Conservation (phyloP, 306 rosid genomes). For the Pterocarpus santalinus region DNA sequence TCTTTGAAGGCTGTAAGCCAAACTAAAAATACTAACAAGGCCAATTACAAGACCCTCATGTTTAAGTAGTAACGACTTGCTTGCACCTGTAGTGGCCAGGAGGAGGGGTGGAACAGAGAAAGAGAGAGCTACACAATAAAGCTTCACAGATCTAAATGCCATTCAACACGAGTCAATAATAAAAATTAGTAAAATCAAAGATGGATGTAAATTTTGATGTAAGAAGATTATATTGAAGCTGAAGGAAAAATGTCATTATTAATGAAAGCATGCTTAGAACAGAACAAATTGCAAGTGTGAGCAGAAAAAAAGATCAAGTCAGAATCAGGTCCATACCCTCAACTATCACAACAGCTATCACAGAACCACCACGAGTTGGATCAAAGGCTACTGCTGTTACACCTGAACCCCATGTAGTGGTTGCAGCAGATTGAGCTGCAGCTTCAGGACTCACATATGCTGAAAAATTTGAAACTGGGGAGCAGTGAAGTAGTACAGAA, state of each 20-base stretch:
- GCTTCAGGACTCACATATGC: conserved; percentile 97
- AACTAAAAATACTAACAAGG: no score
- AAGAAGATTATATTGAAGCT: conserved; percentile 7
- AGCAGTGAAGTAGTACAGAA: conserved; percentile 81
- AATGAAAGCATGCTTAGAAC: conserved; percentile 1
- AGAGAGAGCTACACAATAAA: not conserved
- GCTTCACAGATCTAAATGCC: not conserved
- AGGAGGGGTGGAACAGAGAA: not conserved
- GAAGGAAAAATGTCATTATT: conserved; percentile 21
- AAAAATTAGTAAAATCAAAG: conserved; percentile 21
- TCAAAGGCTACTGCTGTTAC: conserved; percentile 97
- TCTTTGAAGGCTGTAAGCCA: no score
- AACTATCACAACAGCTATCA: conserved; percentile 87
- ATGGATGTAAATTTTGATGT: conserved; percentile 10
- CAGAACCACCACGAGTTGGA: conserved; percentile 94
- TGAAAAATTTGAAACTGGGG: conserved; percentile 98
- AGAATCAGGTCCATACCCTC: conserved; percentile 70
- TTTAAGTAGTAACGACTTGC: no score
- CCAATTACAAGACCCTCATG: no score
- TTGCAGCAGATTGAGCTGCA: conserved; percentile 89
- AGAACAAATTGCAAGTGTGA: conserved; percentile 18
- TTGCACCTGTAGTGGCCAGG: no score
- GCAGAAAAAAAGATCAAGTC: conserved; percentile 7
- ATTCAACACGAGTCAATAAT: not conserved
- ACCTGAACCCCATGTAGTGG: conserved; percentile 98